These are phyloP conservation scores for Citrus glauca DNA, from an alignment of 345 rosid species.

Conservation along the genomic window DNA sequence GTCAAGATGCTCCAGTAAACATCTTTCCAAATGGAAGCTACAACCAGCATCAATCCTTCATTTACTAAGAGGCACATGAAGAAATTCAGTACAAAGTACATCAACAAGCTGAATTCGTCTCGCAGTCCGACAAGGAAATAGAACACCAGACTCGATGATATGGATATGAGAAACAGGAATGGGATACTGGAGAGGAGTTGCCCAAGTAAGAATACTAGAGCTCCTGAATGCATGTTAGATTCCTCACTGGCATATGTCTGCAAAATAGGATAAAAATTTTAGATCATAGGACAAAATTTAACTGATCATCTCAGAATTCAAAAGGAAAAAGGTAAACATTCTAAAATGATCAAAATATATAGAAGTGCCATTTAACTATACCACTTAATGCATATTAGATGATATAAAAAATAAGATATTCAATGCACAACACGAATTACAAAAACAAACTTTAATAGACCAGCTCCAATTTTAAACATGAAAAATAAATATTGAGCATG, in stretches of 20 bases:
- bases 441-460: not conserved
- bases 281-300: not conserved
- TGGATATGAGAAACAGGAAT: slow-evolving; percentile 89
- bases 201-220: slow-evolving; percentile 81
- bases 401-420: not conserved
- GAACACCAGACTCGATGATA: slow-evolving; percentile 93
- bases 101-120: slow-evolving; percentile 89
- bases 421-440: not conserved
- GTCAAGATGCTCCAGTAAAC: slow-evolving; percentile 75
- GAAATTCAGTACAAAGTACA: slow-evolving; percentile 98
- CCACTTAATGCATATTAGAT: no score
- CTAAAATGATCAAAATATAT: not conserved
- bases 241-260: slow-evolving; percentile 84
- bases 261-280: slow-evolving; percentile 3
- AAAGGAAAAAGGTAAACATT: not conserved
- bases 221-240: slow-evolving; percentile 88
- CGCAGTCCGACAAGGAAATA: slow-evolving; percentile 84
- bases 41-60: slow-evolving; percentile 77
- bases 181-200: slow-evolving; percentile 96
- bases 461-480: not conserved
- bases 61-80: slow-evolving; percentile 85
- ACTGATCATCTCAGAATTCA: not conserved
- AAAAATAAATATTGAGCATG: not conserved
- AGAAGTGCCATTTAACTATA: no score
- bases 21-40: slow-evolving; percentile 69